Base-by-base conservation (phyloP, 345 rosid genomes). In the Lenwebbia sp. region DNA sequence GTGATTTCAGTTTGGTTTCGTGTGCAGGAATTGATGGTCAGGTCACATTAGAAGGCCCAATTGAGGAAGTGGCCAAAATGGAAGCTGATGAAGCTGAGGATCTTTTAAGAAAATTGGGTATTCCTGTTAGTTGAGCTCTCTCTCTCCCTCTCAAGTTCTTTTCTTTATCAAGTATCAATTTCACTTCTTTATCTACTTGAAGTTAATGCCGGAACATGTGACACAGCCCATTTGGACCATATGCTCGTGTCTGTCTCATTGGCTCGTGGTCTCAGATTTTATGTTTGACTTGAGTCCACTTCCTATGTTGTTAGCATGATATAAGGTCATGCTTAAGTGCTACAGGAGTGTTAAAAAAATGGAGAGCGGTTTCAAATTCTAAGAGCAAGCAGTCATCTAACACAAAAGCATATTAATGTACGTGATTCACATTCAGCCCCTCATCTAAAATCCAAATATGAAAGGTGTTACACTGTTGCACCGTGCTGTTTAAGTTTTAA, bases 51-150 rank as follows among this genome's bases (percentile, higher is more conserved):
- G 91, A 92, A 87, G 98, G 99, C 87, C 98, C 99, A 37, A 96
- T 95, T 84, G 98, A 95, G 92, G 94, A 96, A 85, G 96, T 96
- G 21, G 98, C 99, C 50, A 89, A 90, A 85, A 84, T 88, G 76
- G 95, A 93, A 87, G 93, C 98, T 23, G 92, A 90, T 87, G 95
- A 91, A 14, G 99, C 98, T 84, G 94, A 91, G 84, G 86, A 87
- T 88, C 92, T 96, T 90, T 94, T 95, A 84, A 89, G 83, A 84
- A 91, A 95, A 90, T 84, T 96, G 92, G 97, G 96, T 88, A 95
- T 96, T 83, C 93, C 87, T 84, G 62, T 47, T 25, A 57, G 28
- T 84, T 74, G n/a, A n/a, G n/a, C n/a, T n/a, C n/a, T n/a, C n/a
- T n/a, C n/a, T n/a, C n/a, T n/a, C n/a, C n/a, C n/a, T n/a, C n/a